Evolutionary conservation across 106 monocot species (phyloP), one percentile per base, ranked within the genome.

Genomic region (Dendrobium chrysotoxum): DNA sequence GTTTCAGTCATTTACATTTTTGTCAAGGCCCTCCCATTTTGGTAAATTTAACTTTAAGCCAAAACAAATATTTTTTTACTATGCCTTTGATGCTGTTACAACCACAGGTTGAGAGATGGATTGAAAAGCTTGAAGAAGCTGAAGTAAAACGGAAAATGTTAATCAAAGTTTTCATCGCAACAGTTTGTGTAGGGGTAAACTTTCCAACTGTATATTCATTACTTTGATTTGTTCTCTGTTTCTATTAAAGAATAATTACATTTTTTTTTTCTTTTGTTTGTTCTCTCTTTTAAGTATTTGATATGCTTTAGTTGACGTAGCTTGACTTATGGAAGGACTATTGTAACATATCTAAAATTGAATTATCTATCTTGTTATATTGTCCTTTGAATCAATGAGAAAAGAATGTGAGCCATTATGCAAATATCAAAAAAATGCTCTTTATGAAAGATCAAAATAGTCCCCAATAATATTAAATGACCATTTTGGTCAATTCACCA

Each of bases 51-150:
- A 57, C 13, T 28, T 7, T 61, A 50, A 50, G 16, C 50, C 11
- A 50, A 3, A 0, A 50, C 11, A 50, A 50, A 2, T 2, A 2
- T 50, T 54, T 47, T 54, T 47, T 5, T 53, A 15, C 11, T 28
- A 25, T 28, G n/a, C 16, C 23, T 41, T 39, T 79, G 54, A 79
- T 53, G 35, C 40, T 26, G 8, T 26, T 39, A 4, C 39, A 15
- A 11, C 5, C 11, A 23, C 53, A 88, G 88, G 81, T 88, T 21
- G 88, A 88, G n/a, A 88, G 70, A 68, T 88, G 88, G 88, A 79
- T 88, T 83, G 85, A 88, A 81, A 88, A 86, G 76, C 81, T 88
- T 6, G 88, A 88, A 77, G 85, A 85, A 81, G 79, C 79, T 79
- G 83, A 82, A 79, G 44, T 65, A 0, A 88, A 86, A 67, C 40